Conservation (phyloP, 805 yeast species). For the Kregervanrija pseudodelftensis region DNA sequence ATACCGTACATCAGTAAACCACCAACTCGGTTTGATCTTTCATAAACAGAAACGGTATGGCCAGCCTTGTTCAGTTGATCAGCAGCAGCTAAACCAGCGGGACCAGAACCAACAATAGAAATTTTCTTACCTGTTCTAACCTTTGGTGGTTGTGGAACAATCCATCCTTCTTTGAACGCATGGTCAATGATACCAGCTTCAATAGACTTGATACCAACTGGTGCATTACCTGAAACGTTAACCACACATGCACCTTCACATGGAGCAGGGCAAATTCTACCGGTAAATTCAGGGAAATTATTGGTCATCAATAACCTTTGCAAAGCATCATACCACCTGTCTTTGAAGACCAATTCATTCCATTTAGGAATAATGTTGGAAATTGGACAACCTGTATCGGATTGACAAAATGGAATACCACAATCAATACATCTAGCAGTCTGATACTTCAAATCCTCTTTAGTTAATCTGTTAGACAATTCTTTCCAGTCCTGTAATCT, state of each 20-base stretch:
- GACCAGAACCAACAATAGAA: slow-evolving; percentile 94
- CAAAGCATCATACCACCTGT: slow-evolving; percentile 90
- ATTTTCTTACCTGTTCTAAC: slow-evolving; percentile 77
- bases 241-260: slow-evolving; percentile 91
- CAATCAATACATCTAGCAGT: slow-evolving; percentile 99
- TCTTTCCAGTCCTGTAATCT: slow-evolving; percentile 92
- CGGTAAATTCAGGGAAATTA: slow-evolving; percentile 98
- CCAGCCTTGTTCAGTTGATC: slow-evolving; percentile 97
- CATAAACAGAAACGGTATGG: slow-evolving; percentile 84
- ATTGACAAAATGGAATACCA: slow-evolving; percentile 98
- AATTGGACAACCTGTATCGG: slow-evolving; percentile 97
- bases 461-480: slow-evolving; percentile 69
- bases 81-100: slow-evolving; percentile 94
- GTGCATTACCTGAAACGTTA: slow-evolving; percentile 85
- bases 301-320: slow-evolving; percentile 91
- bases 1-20: slow-evolving; percentile 98
- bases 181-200: slow-evolving; percentile 95
- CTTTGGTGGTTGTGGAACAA: slow-evolving; percentile 72
- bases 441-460: slow-evolving; percentile 82
- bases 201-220: slow-evolving; percentile 93
- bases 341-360: slow-evolving; percentile 93
- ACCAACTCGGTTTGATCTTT: slow-evolving; percentile 92
- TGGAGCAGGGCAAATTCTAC: slow-evolving; percentile 98
- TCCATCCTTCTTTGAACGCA: slow-evolving; percentile 97
- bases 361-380: slow-evolving; percentile 96